These are phyloP conservation scores for Geosiphon pyriformis DNA, from an alignment of 192 early-diverging fungal genomes.

Conservation along the genomic window DNA sequence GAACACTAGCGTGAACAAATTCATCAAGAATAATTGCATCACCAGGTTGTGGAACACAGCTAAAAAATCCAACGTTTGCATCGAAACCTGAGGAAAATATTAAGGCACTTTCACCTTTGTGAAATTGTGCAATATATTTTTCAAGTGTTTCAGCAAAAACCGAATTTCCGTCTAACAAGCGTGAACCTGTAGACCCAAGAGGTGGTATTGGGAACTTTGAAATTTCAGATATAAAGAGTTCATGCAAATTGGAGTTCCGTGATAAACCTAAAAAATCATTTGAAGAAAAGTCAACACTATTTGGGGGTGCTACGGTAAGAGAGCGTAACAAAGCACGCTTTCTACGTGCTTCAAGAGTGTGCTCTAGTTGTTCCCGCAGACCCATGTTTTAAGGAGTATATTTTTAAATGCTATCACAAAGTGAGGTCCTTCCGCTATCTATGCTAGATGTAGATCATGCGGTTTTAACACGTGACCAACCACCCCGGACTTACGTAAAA, in stretches of 20 bases:
- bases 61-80: constrained; percentile 70
- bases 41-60: constrained; percentile 56
- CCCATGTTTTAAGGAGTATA: background rate
- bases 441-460: too few relatives aligned
- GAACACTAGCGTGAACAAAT: constrained; percentile 75
- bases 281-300: constrained; percentile 65
- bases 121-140: constrained; percentile 53
- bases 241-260: constrained; percentile 39
- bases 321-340: constrained; percentile 33
- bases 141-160: constrained; percentile 58
- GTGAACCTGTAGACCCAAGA: constrained; percentile 73
- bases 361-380: constrained; percentile 29
- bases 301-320: constrained; percentile 40
- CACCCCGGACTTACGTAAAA: too few relatives aligned
- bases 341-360: constrained; percentile 30
- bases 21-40: constrained; percentile 69
- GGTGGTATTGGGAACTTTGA: constrained; percentile 34
- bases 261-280: constrained; percentile 81
- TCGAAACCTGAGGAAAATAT: constrained; percentile 87
- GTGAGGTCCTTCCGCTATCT: too few relatives aligned
- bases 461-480: too few relatives aligned
- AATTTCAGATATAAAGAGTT: constrained; percentile 41
- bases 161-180: constrained; percentile 71
- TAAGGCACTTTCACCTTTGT: constrained; percentile 52
- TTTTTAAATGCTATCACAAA: too few relatives aligned